Evolutionary conservation across 306 rosid species (phyloP).

Genomic region (Trifolium pratense): DNA sequence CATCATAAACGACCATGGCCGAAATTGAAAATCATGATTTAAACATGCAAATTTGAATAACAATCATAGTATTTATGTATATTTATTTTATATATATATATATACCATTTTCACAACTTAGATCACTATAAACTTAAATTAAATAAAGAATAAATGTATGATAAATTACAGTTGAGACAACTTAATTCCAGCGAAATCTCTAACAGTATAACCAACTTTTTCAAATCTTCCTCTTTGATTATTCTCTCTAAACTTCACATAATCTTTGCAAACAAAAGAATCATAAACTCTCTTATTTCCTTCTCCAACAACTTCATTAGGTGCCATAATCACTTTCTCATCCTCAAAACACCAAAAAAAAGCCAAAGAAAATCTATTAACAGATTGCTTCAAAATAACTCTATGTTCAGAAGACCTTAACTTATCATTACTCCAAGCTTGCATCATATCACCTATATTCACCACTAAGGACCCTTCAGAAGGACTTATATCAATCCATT

Average conservation of each 20-base stretch:
- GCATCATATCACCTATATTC: conserved; percentile 88
- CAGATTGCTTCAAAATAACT: conserved; percentile 66
- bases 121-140: conserved; percentile 16
- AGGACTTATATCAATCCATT: conserved; percentile 84
- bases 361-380: conserved; percentile 76
- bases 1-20: too few species aligned
- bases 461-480: conserved; percentile 79
- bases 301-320: conserved; percentile 75
- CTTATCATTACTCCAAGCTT: conserved; percentile 92
- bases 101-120: conserved; percentile 31
- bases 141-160: conserved; percentile 17
- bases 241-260: conserved; percentile 83
- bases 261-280: conserved; percentile 71
- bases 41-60: conserved; percentile 20
- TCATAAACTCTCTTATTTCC: conserved; percentile 58
- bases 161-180: conserved; percentile 41
- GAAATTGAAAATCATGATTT: background rate
- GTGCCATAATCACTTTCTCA: conserved; percentile 69
- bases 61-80: conserved; percentile 25
- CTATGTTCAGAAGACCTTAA: conserved; percentile 87
- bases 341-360: conserved; percentile 94
- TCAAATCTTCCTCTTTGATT: conserved; percentile 85
- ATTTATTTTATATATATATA: conserved; percentile 29
- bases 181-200: conserved; percentile 76
- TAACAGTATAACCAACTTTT: conserved; percentile 86